These are phyloP conservation scores for Cenchrus americanus DNA, from an alignment of 176 grass and related monocot species.

Conservation along the genomic window DNA sequence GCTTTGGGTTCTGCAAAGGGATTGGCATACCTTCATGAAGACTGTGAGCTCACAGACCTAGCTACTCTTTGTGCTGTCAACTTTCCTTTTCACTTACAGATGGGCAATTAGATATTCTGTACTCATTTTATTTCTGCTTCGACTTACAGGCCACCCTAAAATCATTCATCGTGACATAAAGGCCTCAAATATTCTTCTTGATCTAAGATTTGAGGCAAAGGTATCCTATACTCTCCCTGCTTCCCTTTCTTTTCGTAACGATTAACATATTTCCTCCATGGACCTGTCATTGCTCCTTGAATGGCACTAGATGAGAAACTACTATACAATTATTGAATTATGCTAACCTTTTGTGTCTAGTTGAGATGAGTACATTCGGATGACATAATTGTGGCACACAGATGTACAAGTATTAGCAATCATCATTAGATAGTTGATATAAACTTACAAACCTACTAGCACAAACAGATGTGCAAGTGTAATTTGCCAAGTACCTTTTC, in stretches of 20 bases:
- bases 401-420: slow-evolving; percentile 15
- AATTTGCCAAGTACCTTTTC: slow-evolving; percentile 23
- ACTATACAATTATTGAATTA: not conserved
- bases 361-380: slow-evolving; percentile 32
- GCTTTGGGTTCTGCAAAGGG: slow-evolving; percentile 83
- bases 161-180: slow-evolving; percentile 87
- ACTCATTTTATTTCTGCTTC: slow-evolving; percentile 20
- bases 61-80: slow-evolving; percentile 34
- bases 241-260: slow-evolving; percentile 17
- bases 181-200: slow-evolving; percentile 74
- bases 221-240: slow-evolving; percentile 29
- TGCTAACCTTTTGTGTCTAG: slow-evolving; percentile 12
- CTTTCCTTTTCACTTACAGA: slow-evolving; percentile 26
- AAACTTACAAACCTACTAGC: slow-evolving; percentile 12
- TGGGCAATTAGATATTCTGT: not conserved
- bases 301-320: not conserved
- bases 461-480: not conserved
- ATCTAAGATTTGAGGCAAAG: slow-evolving; percentile 76
- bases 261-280: not conserved
- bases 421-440: slow-evolving; percentile 38
- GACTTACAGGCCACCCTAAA: slow-evolving; percentile 65
- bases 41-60: slow-evolving; percentile 61
- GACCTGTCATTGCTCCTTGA: slow-evolving; percentile 2
- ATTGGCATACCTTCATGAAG: slow-evolving; percentile 87
- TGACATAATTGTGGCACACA: not conserved